Conservation (phyloP, 1,139 yeast genomes). For the Blastobotrys raffinosifermentans region DNA sequence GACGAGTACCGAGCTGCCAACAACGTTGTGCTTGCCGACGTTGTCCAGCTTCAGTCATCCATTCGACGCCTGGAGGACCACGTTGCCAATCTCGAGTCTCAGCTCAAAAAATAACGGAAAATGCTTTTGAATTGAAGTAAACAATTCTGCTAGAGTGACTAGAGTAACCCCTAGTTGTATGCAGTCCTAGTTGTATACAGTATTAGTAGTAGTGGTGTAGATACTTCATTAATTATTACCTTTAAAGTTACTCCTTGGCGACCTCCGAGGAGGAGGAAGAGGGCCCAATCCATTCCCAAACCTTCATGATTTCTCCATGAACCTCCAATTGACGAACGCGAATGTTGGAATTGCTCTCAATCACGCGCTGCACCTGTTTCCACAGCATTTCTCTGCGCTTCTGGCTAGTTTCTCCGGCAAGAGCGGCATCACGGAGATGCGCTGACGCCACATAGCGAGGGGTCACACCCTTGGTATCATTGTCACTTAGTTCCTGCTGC, state of each 20-base stretch:
- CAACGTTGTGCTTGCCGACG: conserved; percentile 68
- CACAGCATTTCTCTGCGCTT: conserved; percentile 51
- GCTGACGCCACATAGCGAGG: conserved; percentile 59
- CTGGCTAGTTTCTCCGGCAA: conserved; percentile 39
- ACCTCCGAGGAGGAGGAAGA: background rate
- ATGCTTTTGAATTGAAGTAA: too few relatives aligned
- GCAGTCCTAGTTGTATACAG: conserved; percentile 2
- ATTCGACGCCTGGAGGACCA: conserved; percentile 58
- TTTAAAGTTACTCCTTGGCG: too few relatives aligned
- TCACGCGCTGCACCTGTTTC: conserved; percentile 50
- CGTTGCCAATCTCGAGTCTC: conserved; percentile 30
- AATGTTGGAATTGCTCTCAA: conserved; percentile 65
- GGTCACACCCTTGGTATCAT: conserved; percentile 34
- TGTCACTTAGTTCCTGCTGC: conserved; percentile 34
- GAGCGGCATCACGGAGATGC: conserved; percentile 68
- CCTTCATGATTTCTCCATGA: conserved; percentile 81
- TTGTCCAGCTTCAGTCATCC: conserved; percentile 61
- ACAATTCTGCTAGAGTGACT: too few relatives aligned
- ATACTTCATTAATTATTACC: too few relatives aligned
- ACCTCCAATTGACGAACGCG: conserved; percentile 57
- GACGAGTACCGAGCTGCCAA: conserved; percentile 74
- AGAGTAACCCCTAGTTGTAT: too few relatives aligned
- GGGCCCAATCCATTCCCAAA: conserved; percentile 79
- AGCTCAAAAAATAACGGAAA: conserved; percentile 15
- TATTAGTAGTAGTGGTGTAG: conserved; percentile 1